Percentiles rank a stretch among this genome's conserved stretches.
Evolutionary conservation across 345 rosid genomes (phyloP).

Genomic region (Lagerstroemia speciosa): DNA sequence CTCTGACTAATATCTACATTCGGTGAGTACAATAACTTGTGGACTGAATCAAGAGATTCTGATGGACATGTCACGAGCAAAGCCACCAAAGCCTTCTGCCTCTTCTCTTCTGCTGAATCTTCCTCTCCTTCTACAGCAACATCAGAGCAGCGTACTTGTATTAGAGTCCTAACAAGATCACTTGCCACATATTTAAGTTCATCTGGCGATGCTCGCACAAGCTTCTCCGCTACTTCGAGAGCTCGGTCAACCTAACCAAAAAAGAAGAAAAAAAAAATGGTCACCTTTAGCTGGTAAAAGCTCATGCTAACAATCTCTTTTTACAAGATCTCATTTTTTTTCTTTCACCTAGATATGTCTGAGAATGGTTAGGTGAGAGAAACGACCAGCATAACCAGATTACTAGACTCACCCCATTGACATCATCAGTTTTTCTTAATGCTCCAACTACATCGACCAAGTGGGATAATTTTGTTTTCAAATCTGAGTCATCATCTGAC

Average conservation of each 20-base stretch:
- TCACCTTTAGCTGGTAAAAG: neutral
- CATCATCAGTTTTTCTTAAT: conserved; percentile 80
- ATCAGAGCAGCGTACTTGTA: conserved; percentile 90
- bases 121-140: conserved; percentile 88
- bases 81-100: conserved; percentile 77
- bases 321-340: neutral
- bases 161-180: conserved; percentile 67
- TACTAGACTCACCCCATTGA: conserved; percentile 59
- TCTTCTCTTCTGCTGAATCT: conserved; percentile 91
- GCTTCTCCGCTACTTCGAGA: conserved; percentile 73
- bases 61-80: conserved; percentile 70
- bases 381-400: conserved; percentile 6
- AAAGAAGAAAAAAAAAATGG: neutral
- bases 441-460: conserved; percentile 91
- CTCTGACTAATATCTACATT: conserved; percentile 88
- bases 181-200: conserved; percentile 71
- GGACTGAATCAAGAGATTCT: conserved; percentile 60
- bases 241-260: conserved; percentile 76
- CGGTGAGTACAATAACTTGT: conserved; percentile 66
- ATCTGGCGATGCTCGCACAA: conserved; percentile 91
- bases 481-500: conserved; percentile 71
- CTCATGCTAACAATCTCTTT: no score
- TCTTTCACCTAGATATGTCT: neutral
- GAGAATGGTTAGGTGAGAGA: neutral
- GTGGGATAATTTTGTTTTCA: conserved; percentile 58